Conservation (phyloP, 139 green algal species). For the Micromonas commoda region DNA sequence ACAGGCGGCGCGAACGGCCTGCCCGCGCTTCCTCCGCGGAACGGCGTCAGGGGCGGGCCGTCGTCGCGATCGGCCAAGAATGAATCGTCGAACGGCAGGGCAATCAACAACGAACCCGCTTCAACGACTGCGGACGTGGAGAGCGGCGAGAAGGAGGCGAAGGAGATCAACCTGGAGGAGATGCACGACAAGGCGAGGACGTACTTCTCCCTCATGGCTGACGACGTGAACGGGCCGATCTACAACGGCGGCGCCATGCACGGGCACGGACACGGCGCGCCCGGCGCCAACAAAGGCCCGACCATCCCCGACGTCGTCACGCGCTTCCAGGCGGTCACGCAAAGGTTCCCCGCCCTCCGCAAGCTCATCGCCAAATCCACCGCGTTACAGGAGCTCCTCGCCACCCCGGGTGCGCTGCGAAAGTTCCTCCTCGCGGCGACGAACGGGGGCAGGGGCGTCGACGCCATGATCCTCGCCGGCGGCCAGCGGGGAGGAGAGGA, state of each 20-base stretch:
- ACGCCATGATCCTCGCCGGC: neutral
- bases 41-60: too few relatives aligned
- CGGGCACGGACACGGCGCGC: too few relatives aligned
- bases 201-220: neutral
- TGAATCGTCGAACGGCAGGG: too few relatives aligned
- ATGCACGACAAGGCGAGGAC: neutral
- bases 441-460: neutral
- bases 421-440: neutral
- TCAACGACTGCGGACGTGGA: too few relatives aligned
- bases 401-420: neutral
- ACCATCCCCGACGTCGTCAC: too few relatives aligned
- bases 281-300: neutral
- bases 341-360: neutral
- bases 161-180: neutral
- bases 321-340: neutral
- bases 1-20: too few relatives aligned
- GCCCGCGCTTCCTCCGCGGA: too few relatives aligned
- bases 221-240: too few relatives aligned
- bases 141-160: neutral
- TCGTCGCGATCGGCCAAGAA: too few relatives aligned
- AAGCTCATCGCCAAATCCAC: neutral
- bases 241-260: too few relatives aligned
- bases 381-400: neutral
- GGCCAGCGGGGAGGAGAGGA: neutral
- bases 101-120: too few relatives aligned